Evolutionary conservation across 306 rosid species (phyloP), one percentile per base, ranked within the genome.

Genomic region (Rosa rugosa): DNA sequence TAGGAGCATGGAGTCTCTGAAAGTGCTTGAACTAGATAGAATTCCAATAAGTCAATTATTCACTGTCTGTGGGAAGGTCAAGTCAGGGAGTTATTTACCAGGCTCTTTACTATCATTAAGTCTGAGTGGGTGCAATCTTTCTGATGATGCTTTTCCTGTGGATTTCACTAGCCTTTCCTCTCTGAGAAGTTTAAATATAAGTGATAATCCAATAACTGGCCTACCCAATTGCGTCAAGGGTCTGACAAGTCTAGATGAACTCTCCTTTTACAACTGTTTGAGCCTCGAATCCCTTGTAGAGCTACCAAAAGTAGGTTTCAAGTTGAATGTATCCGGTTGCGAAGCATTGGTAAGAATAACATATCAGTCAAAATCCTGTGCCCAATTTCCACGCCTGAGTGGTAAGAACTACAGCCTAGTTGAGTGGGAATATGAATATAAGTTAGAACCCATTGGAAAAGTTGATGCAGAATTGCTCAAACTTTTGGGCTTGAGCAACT

Each of bases 261-360:
- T 75, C 42, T 14, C 18, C 8, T 16, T 75, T 4, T 0, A 0
- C 0, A 0, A 8, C 0, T 75, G 57, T 42, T 5, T 0, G 6
- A 16, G 11, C 0, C 56, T 75, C 0, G 8, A 41, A 59, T 59
- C 69, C 3, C 78, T 75, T 57, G 6, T 41, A 1, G 78, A 5
- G 1, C 64, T 75, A 41, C 78, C 56, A 1, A 0, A 1, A 8
- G 8, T 57, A 1, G 0, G 1, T 0, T 0, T 0, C 4, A 0
- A 0, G 0, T 18, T 4, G 20, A 0, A 0, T 7, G 0, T 0
- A 0, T 1, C 0, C 0, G 14, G 5, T 0, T 74, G 77, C 69
- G 1, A 0, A 20, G 14, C 14, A 10, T 73, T 73, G 10, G 16
- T 1, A 42, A 12, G 27, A 41, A 0, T 57, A 23, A 41, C 69